Evolutionary conservation across 805 yeast genomes (phyloP), one percentile per base, ranked within the genome.

Genomic region (Candida nitratophila): DNA sequence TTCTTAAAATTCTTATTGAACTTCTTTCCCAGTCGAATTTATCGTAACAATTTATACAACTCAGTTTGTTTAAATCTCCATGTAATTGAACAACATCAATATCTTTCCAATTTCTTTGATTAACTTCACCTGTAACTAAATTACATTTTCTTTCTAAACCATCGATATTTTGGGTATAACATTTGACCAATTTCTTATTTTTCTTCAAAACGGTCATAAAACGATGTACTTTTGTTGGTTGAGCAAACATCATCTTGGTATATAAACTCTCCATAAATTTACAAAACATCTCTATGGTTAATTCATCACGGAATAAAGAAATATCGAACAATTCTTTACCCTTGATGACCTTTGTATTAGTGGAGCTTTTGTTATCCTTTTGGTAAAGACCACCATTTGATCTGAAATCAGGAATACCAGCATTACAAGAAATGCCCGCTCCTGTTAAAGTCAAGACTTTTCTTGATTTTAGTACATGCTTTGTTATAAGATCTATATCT

Each of bases 391-490:
- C 98, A 51, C 83, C 77, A 10, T 81, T 69, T 4, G 95, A 85
- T 44, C 98, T 73, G 60, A 90, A 90, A 60, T 91, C 98, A 2
- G 99, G 99, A 39, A 91, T 93, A 0, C 99, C 98, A 1, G 98
- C 97, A 59, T 86, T 87, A 60, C 96, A 88, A 15, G 96, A 87
- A 46, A 91, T 88, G 1, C 99, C 99, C 2, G 99, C 99, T 8
- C 99, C 98, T 0, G 96, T 89, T 44, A 90, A 68, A 4, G 86
- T 72, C 19, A 84, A 71, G n/a, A 81, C 66, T 53, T 74, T 79
- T 43, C 73, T 69, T 40, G 80, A 61, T 51, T 74, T 74, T 48
- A 61, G 62, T 1, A 79, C 65, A 33, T 54, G 42, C 51, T 67
- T 69, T 42, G 31, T 37, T n/a, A 26, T 26, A 22, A 15, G 19